Conservation (phyloP, 768 basidiomycete species). For the Rhizopogon rudus region DNA sequence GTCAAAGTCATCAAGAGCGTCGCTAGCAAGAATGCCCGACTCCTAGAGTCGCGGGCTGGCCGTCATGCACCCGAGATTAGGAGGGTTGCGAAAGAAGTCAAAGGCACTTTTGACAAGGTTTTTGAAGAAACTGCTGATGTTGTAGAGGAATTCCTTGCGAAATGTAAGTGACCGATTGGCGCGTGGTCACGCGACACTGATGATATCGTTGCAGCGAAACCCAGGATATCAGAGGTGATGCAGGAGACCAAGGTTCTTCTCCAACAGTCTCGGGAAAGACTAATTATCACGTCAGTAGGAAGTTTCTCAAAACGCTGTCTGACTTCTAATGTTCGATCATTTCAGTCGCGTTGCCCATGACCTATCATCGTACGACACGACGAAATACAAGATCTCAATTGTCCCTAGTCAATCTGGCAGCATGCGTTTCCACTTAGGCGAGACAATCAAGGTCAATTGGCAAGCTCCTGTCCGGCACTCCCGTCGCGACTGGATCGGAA, state of each 20-base stretch:
- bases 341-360: constrained; percentile 76
- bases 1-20: constrained; percentile 97
- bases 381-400: constrained; percentile 71
- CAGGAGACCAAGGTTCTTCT: constrained; percentile 90
- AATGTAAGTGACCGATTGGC: constrained; percentile 49
- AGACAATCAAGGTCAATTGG: constrained; percentile 85
- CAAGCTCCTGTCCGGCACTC: constrained; percentile 84
- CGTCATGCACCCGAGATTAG: constrained; percentile 79
- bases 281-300: constrained; percentile 81
- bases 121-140: constrained; percentile 91
- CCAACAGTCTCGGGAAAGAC: constrained; percentile 84
- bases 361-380: constrained; percentile 70
- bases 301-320: neutral
- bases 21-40: constrained; percentile 74
- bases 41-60: constrained; percentile 73
- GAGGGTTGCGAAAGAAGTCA: constrained; percentile 85
- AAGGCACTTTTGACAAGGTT: constrained; percentile 93
- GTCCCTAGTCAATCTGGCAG: constrained; percentile 47
- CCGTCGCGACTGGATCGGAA: constrained; percentile 92
- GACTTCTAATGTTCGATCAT: neutral
- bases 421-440: constrained; percentile 81
- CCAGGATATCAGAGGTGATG: constrained; percentile 83
- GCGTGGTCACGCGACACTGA: neutral
- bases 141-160: constrained; percentile 89
- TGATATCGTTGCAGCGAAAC: constrained; percentile 54